Percentiles rank a stretch among this genome's conserved stretches.
Conservation (phyloP, 345 rosid species). For the Noccaea caerulescens region DNA sequence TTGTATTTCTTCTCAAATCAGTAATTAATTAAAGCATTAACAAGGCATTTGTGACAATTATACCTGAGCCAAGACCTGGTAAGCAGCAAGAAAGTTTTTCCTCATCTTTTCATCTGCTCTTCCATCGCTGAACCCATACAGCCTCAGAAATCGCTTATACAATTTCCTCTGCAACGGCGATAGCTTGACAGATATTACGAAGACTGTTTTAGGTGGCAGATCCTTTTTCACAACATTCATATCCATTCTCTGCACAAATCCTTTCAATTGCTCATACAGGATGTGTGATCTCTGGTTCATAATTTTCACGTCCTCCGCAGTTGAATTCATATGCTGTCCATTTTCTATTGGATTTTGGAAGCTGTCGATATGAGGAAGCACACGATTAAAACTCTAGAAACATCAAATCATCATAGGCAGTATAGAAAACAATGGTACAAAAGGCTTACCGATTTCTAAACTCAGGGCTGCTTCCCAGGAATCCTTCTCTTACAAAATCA, state of each 20-base stretch:
- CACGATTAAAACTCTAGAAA: slow-evolving; percentile 28
- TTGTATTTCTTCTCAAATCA: not conserved
- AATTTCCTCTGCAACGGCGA: slow-evolving; percentile 87
- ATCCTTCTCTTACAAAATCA: slow-evolving; percentile 99
- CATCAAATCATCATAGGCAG: slow-evolving; percentile 27
- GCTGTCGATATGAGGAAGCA: slow-evolving; percentile 55
- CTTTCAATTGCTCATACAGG: slow-evolving; percentile 94
- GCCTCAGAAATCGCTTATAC: slow-evolving; percentile 92
- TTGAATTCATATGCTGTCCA: slow-evolving; percentile 98
- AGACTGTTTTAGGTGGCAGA: slow-evolving; percentile 98
- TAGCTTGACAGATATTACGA: slow-evolving; percentile 93
- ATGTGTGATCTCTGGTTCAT: slow-evolving; percentile 99
- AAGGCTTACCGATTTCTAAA: slow-evolving; percentile 90
- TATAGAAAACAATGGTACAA: slow-evolving; percentile 25
- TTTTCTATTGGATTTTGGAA: slow-evolving; percentile 98
- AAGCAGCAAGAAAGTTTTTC: slow-evolving; percentile 95
- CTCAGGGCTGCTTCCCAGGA: slow-evolving; percentile 98
- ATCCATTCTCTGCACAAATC: slow-evolving; percentile 99
- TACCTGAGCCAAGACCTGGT: slow-evolving; percentile 99
- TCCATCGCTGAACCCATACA: slow-evolving; percentile 77
- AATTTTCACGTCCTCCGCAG: slow-evolving; percentile 90
- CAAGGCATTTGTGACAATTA: slow-evolving; percentile 24
- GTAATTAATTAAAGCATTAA: slow-evolving; percentile 14
- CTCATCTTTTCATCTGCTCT: slow-evolving; percentile 69
- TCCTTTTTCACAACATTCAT: slow-evolving; percentile 96